Conservation (phyloP, 768 basidiomycete species). For the Kwoniella dejecticola region DNA sequence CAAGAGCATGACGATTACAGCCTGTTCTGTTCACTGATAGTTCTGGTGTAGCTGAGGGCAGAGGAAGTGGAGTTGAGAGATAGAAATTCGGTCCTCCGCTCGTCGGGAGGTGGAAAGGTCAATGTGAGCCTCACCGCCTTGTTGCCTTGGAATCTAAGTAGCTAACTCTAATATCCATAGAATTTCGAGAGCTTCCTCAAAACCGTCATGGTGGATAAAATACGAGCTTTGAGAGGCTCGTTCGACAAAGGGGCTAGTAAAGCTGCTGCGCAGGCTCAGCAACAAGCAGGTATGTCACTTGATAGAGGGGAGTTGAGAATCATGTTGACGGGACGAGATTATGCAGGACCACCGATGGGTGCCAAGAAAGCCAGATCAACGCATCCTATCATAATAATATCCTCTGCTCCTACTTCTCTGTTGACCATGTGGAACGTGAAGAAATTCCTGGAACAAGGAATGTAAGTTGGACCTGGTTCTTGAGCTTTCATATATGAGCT, state of each 20-base stretch:
- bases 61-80: constrained; percentile 60
- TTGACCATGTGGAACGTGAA: constrained; percentile 98
- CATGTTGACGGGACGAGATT: neutral
- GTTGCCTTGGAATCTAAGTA: neutral
- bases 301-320: neutral
- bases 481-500: constrained; percentile 16
- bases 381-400: constrained; percentile 96
- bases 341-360: constrained; percentile 17
- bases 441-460: constrained; percentile 84
- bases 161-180: constrained; percentile 56
- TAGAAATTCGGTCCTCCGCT: constrained; percentile 78
- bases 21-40: neutral
- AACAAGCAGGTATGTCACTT: constrained; percentile 1
- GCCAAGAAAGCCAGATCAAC: constrained; percentile 62
- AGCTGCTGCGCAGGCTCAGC: constrained; percentile 7
- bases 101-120: constrained; percentile 63
- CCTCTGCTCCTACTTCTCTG: constrained; percentile 89
- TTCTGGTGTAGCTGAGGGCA: constrained; percentile 58
- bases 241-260: constrained; percentile 24
- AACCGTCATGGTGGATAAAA: constrained; percentile 68
- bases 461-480: constrained; percentile 59
- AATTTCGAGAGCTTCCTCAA: constrained; percentile 73
- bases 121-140: constrained; percentile 63
- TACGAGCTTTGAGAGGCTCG: constrained; percentile 67
- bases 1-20: neutral